Evolutionary conservation across 2,329 filamentous ascomycete species (phyloP).

Genomic region (Torrubiella hemipterigena): DNA sequence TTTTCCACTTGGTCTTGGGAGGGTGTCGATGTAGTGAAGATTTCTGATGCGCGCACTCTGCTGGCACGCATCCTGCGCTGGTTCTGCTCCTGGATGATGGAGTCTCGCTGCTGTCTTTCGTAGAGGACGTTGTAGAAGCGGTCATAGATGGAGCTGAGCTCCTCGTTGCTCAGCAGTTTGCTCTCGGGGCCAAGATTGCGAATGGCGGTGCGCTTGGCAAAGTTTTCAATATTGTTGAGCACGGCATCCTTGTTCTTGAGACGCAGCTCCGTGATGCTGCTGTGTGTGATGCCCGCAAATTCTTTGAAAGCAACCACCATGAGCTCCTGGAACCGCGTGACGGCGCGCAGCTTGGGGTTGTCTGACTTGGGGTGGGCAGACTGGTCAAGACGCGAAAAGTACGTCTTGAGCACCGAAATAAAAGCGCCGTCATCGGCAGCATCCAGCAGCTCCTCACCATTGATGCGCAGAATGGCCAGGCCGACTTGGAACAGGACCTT

Average conservation of each 20-base stretch:
- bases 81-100: slow-evolving; percentile 66
- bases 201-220: slow-evolving; percentile 93
- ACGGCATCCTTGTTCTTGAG: slow-evolving; percentile 91
- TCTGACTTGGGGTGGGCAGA: slow-evolving; percentile 93
- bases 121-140: slow-evolving; percentile 88
- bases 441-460: slow-evolving; percentile 89
- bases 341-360: slow-evolving; percentile 84
- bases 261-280: slow-evolving; percentile 78
- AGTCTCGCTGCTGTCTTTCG: slow-evolving; percentile 75
- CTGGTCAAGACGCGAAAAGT: slow-evolving; percentile 87
- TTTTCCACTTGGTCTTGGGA: slow-evolving; percentile 53
- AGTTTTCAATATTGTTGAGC: slow-evolving; percentile 90
- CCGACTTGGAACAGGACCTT: slow-evolving; percentile 97
- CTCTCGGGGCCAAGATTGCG: slow-evolving; percentile 92
- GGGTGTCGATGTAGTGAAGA: slow-evolving; percentile 21
- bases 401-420: slow-evolving; percentile 89
- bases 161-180: slow-evolving; percentile 75
- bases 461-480: slow-evolving; percentile 90
- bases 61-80: slow-evolving; percentile 53
- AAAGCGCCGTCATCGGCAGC: slow-evolving; percentile 91
- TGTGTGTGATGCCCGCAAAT: slow-evolving; percentile 89
- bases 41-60: slow-evolving; percentile 22
- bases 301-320: slow-evolving; percentile 99
- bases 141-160: slow-evolving; percentile 85
- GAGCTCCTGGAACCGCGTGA: slow-evolving; percentile 92